These are phyloP conservation scores for Phytopythium montanum DNA, from an alignment of 352 stramenopile genomes.

Conservation along the genomic window DNA sequence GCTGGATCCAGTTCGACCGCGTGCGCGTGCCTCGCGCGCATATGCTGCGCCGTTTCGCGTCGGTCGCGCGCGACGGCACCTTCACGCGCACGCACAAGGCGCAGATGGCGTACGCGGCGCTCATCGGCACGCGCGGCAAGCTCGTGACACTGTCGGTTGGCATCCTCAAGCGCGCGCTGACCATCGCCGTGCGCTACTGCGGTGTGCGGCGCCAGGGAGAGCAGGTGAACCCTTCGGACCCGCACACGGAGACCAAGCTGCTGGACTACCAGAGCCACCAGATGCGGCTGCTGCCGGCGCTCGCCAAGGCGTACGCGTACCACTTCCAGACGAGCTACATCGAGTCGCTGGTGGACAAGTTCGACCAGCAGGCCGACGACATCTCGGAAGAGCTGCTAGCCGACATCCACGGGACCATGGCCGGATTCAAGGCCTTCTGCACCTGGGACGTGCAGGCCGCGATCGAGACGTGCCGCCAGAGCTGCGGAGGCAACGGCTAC, in stretches of 20 bases:
- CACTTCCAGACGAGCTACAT: constrained; percentile 91
- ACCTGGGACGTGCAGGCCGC: constrained; percentile 86
- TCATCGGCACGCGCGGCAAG: constrained; percentile 74
- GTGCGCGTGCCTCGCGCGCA: constrained; percentile 70
- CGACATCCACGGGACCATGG: constrained; percentile 94
- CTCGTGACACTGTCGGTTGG: constrained; percentile 68
- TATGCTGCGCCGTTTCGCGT: constrained; percentile 71
- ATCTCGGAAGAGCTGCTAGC: constrained; percentile 71
- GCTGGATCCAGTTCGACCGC: constrained; percentile 72
- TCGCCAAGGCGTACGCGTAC: constrained; percentile 91
- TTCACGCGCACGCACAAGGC: constrained; percentile 65
- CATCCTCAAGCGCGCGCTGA: constrained; percentile 89
- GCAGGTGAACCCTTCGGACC: constrained; percentile 44
- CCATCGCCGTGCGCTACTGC: constrained; percentile 92
- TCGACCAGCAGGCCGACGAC: constrained; percentile 74
- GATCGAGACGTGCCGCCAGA: constrained; percentile 94
- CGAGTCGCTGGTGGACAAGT: constrained; percentile 67
- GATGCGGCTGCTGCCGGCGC: constrained; percentile 89
- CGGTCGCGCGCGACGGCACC: constrained; percentile 55
- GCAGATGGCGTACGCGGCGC: constrained; percentile 65
- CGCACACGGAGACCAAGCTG: constrained; percentile 80
- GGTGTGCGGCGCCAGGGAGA: constrained; percentile 88
- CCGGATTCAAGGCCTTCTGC: constrained; percentile 93
- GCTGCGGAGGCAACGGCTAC: constrained; percentile 95
- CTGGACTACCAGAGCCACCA: constrained; percentile 95